A percentile compares a stretch with the other conserved stretches of the same genome.
These are phyloP conservation scores for Rhynchosporium agropyri DNA, from an alignment of 2,329 filamentous ascomycete genomes.

Conservation along the genomic window DNA sequence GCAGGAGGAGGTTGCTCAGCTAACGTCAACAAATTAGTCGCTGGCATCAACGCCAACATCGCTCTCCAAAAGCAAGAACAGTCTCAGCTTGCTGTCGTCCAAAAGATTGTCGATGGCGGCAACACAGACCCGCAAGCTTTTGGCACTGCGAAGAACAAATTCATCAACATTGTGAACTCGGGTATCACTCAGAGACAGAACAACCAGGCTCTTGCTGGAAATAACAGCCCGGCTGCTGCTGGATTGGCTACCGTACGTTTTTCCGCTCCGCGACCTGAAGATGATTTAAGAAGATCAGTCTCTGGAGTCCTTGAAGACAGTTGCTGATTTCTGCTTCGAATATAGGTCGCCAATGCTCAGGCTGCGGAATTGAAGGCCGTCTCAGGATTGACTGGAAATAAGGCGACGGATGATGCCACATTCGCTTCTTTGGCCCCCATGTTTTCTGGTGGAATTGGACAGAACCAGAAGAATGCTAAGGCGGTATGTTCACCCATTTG, in stretches of 20 bases:
- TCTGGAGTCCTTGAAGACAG: too few species aligned
- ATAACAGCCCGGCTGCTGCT: slow-evolving; percentile 22
- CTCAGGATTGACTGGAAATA: slow-evolving; percentile 24
- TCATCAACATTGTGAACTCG: slow-evolving; percentile 26
- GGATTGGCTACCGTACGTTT: slow-evolving; percentile 25
- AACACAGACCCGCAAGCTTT: slow-evolving; percentile 17
- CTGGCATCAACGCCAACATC: slow-evolving; percentile 30
- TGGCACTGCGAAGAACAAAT: slow-evolving; percentile 19
- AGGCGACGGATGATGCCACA: slow-evolving; percentile 20
- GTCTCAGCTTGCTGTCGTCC: slow-evolving; percentile 22
- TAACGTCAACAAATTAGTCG: slow-evolving; percentile 21
- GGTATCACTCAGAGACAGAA: slow-evolving; percentile 22
- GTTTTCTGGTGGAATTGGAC: slow-evolving; percentile 27
- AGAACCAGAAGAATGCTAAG: slow-evolving; percentile 32
- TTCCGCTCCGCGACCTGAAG: background rate
- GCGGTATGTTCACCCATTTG: slow-evolving; percentile 19
- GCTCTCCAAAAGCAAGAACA: slow-evolving; percentile 28
- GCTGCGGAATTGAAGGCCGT: slow-evolving; percentile 23
- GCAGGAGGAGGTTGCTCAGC: slow-evolving; percentile 14
- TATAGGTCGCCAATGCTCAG: slow-evolving; percentile 28
- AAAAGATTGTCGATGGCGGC: slow-evolving; percentile 7
- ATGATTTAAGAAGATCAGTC: background rate
- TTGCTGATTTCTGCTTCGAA: background rate
- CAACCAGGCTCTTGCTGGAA: slow-evolving; percentile 25
- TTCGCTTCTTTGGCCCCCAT: slow-evolving; percentile 19